Evolutionary conservation across 257 asterid genomes (phyloP).

Genomic region (Ligustrum vulgare): DNA sequence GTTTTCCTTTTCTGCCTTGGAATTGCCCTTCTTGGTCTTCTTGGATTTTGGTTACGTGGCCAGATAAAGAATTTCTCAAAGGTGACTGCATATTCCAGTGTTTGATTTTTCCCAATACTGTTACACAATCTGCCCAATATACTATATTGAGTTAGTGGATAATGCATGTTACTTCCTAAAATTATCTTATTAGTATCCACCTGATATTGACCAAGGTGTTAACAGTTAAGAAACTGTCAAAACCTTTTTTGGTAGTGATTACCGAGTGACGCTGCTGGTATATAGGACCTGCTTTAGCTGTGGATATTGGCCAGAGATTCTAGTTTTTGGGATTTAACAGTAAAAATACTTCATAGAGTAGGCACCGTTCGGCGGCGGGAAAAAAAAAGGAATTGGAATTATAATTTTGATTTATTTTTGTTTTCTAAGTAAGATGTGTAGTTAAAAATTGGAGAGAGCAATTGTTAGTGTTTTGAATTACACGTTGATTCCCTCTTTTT

Average conservation of each 20-base stretch:
- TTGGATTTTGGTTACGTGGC: slow-evolving; percentile 64
- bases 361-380: no score
- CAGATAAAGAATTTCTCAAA: slow-evolving; percentile 73
- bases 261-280: neutral
- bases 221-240: neutral
- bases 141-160: neutral
- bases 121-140: neutral
- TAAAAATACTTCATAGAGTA: no score
- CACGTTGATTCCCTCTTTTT: no score
- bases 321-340: neutral
- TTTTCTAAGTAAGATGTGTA: no score
- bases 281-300: neutral
- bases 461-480: no score
- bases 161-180: neutral
- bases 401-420: no score
- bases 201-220: neutral
- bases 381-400: no score
- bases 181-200: neutral
- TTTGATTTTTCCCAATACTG: neutral
- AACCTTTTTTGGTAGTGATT: neutral
- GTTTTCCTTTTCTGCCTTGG: slow-evolving; percentile 93
- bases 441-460: no score
- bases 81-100: slow-evolving; percentile 42
- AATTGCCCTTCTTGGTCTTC: slow-evolving; percentile 62
- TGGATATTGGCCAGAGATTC: neutral